Conservation (phyloP, 2,329 filamentous ascomycete genomes). For the Graphilbum fragrans region DNA sequence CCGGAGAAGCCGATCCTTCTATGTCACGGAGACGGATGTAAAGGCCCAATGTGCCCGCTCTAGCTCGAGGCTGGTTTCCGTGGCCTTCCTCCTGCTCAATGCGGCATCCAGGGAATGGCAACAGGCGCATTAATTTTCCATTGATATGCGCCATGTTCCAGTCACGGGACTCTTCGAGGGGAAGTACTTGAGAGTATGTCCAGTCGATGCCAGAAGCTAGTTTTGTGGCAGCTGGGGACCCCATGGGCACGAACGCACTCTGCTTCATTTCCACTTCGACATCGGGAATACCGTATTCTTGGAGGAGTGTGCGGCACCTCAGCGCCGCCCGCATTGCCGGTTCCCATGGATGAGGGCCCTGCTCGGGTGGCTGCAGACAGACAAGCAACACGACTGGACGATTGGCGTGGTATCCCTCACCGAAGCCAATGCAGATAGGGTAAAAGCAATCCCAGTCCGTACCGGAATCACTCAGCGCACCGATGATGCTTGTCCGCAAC, state of each 20-base stretch:
- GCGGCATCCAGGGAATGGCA: background rate
- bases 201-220: background rate
- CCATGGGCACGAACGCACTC: background rate
- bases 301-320: background rate
- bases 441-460: background rate
- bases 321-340: background rate
- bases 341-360: background rate
- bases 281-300: background rate
- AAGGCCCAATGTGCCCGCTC: too few species aligned
- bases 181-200: too few species aligned
- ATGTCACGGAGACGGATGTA: too few species aligned
- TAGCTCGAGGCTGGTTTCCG: background rate
- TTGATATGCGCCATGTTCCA: too few species aligned
- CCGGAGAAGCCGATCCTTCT: too few species aligned
- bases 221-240: background rate
- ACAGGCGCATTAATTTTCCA: too few species aligned
- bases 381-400: background rate
- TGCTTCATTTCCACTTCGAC: background rate
- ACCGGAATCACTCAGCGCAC: background rate
- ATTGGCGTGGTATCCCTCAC: background rate
- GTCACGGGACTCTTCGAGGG: too few species aligned
- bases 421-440: background rate
- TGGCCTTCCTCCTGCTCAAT: background rate
- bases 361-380: background rate
- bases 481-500: background rate